A percentile compares a stretch with the other conserved stretches of the same genome.
phyloP scores from a whole-genome alignment of 805 yeast species.

The Pichia paraexigua region DNA sequence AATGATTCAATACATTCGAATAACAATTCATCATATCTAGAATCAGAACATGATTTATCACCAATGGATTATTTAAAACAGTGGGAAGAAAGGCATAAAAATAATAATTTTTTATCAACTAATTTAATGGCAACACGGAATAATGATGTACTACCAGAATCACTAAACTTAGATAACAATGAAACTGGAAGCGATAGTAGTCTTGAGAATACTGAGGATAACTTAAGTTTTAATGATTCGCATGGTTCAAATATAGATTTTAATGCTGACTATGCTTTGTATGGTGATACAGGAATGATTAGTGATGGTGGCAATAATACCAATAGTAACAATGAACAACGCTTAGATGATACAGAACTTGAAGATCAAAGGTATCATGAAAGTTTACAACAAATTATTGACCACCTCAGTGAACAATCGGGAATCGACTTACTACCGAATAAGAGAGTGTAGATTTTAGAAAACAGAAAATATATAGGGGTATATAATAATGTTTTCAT shows the following conservation, averaged over 20 bases:
- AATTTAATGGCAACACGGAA: constrained; percentile 27
- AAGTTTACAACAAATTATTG: constrained; percentile 1
- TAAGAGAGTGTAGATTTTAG: not conserved
- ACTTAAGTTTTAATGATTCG: not conserved
- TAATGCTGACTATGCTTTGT: constrained; percentile 3
- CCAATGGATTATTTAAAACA: constrained; percentile 4
- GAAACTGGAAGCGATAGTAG: not conserved
- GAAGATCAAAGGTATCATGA: constrained; percentile 1
- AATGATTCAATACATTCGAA: not conserved
- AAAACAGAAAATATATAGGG: not conserved
- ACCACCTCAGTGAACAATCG: not conserved
- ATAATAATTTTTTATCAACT: constrained; percentile 15
- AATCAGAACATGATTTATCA: not conserved
- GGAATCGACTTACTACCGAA: constrained; percentile 2
- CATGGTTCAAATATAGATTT: constrained; percentile 8
- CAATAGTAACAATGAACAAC: not conserved
- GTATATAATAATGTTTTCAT: not conserved
- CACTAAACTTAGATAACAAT: constrained; percentile 21
- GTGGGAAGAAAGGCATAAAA: constrained; percentile 5
- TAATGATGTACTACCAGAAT: constrained; percentile 30
- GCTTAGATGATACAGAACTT: constrained; percentile 7
- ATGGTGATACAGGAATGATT: not conserved
- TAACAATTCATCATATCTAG: not conserved
- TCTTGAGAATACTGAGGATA: not conserved
- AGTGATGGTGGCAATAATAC: not conserved